Conservation (phyloP, 2,329 filamentous ascomycete genomes). For the Sporothrix schenckii region DNA sequence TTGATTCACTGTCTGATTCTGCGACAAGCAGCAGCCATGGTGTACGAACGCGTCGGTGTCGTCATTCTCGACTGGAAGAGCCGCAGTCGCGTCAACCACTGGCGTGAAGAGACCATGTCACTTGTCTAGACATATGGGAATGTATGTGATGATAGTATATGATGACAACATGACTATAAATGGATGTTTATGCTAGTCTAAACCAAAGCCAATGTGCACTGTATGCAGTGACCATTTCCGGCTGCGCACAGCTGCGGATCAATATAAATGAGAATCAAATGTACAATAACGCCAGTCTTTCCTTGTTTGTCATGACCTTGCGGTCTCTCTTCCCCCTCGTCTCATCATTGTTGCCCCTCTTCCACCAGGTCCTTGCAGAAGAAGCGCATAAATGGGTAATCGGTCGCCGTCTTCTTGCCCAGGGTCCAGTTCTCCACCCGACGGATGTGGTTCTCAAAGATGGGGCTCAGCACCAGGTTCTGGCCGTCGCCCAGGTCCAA, state of each 20-base stretch:
- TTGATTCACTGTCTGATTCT: conserved; percentile 18
- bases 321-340: not conserved
- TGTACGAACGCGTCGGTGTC: not conserved
- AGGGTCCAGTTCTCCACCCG: conserved; percentile 29
- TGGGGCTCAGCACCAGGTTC: conserved; percentile 29
- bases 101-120: not conserved
- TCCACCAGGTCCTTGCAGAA: conserved; percentile 20
- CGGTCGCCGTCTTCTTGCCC: not conserved
- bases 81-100: not conserved
- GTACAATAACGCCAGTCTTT: not conserved
- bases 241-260: not conserved
- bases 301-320: not conserved
- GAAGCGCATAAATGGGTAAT: conserved; percentile 20
- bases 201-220: not conserved
- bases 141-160: not conserved
- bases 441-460: conserved; percentile 33
- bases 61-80: conserved; percentile 20
- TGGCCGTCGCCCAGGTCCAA: conserved; percentile 31
- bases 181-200: not conserved
- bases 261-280: not conserved
- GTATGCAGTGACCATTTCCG: not conserved
- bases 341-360: not conserved
- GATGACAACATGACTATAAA: not conserved
- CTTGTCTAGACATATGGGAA: not conserved
- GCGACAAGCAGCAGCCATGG: not conserved